phyloP scores from a whole-genome alignment of 2,329 filamentous ascomycete species.

The Colletotrichum gigasporum region DNA sequence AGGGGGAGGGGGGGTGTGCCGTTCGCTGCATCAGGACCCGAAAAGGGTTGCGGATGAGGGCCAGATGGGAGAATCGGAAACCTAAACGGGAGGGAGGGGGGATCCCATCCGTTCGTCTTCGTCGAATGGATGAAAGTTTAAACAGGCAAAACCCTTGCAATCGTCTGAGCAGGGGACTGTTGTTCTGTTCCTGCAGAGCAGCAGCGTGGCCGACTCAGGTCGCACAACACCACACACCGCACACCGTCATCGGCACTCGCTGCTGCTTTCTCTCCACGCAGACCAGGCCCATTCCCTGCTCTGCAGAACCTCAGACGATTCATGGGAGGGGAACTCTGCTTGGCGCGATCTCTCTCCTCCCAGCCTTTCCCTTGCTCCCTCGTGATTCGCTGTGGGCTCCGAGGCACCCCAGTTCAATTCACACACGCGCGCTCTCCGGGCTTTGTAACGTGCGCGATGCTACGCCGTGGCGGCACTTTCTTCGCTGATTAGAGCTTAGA shows the following conservation, averaged over 20 bases:
- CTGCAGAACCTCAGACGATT: conserved; percentile 27
- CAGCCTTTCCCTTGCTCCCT: not conserved
- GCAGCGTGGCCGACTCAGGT: conserved; percentile 16
- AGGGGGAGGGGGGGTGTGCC: not conserved
- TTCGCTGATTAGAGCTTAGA: not conserved
- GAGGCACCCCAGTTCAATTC: not conserved
- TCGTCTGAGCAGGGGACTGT: not conserved
- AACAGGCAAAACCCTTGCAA: conserved; percentile 11
- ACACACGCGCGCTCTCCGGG: not conserved
- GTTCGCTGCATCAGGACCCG: not conserved
- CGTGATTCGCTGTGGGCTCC: too few relatives aligned
- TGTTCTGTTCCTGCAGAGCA: conserved; percentile 17
- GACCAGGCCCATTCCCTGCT: conserved; percentile 9
- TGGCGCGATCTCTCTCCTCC: not conserved
- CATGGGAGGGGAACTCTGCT: not conserved
- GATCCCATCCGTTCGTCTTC: conserved; percentile 8
- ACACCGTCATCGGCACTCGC: conserved; percentile 3
- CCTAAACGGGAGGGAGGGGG: too few relatives aligned
- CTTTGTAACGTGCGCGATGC: conserved; percentile 5
- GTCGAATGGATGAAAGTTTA: not conserved
- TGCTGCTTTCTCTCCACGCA: too few relatives aligned
- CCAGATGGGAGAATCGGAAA: not conserved
- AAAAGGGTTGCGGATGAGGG: not conserved
- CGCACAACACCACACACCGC: not conserved
- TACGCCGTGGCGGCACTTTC: conserved; percentile 4